Percentiles rank a stretch among this genome's conserved stretches.
phyloP scores from a whole-genome alignment of 2,329 filamentous ascomycete species.

The Aureobasidium melanogenum region DNA sequence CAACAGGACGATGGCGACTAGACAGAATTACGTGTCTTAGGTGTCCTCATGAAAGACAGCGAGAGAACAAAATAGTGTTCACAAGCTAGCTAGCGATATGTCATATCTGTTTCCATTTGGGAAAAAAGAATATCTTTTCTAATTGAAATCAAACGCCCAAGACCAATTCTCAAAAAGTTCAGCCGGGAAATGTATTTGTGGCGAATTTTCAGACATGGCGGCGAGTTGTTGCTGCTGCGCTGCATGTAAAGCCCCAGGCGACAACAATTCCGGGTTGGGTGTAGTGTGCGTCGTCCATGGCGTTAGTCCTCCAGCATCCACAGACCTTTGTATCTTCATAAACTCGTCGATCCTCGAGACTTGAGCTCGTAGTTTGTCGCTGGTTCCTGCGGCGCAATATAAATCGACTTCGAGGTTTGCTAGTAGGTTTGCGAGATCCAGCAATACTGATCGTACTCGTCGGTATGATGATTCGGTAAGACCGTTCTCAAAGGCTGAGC shows the following conservation, averaged over 20 bases:
- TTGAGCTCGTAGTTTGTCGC: slow-evolving; percentile 31
- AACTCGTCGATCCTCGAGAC: slow-evolving; percentile 38
- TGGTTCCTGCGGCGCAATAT: slow-evolving; percentile 31
- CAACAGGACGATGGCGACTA: background rate
- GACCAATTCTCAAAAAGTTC: slow-evolving; percentile 35
- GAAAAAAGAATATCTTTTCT: too few relatives aligned
- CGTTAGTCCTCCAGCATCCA: background rate
- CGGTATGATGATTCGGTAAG: slow-evolving; percentile 36
- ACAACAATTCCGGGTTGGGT: background rate
- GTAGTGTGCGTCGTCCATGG: background rate
- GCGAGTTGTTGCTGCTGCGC: background rate
- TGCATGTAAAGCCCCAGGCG: background rate
- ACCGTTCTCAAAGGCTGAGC: slow-evolving; percentile 37
- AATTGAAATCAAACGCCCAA: slow-evolving; percentile 25
- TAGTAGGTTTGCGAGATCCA: slow-evolving; percentile 38
- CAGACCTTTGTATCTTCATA: slow-evolving; percentile 22
- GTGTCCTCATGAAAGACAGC: too few relatives aligned
- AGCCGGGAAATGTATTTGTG: slow-evolving; percentile 32
- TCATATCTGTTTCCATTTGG: too few relatives aligned
- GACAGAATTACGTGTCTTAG: too few relatives aligned
- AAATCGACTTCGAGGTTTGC: slow-evolving; percentile 35
- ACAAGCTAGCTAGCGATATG: background rate
- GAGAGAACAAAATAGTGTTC: background rate
- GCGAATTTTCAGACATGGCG: background rate
- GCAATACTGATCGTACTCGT: slow-evolving; percentile 33